Evolutionary conservation across 2,329 filamentous ascomycete genomes (phyloP).

Genomic region (Xylariaceae sp.): DNA sequence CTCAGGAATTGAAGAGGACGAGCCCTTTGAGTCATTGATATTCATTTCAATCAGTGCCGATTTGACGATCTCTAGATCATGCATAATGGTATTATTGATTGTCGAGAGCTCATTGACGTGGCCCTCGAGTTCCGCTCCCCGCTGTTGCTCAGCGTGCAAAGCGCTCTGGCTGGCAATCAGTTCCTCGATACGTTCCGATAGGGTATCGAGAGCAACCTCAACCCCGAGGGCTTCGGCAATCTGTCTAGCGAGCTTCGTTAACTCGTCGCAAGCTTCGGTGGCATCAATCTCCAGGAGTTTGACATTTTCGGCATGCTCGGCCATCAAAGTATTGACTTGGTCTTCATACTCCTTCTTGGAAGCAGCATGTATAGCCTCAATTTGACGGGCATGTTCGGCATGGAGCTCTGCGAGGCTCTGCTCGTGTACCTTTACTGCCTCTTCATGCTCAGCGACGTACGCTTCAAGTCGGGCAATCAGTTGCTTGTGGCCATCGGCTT

Average conservation of each 20-base stretch:
- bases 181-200: conserved; percentile 56
- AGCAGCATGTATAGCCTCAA: conserved; percentile 43
- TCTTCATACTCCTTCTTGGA: conserved; percentile 52
- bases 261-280: conserved; percentile 58
- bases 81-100: conserved; percentile 55
- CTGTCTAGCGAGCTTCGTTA: conserved; percentile 58
- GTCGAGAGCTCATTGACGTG: conserved; percentile 50
- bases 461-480: conserved; percentile 50
- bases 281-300: conserved; percentile 57
- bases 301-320: conserved; percentile 53
- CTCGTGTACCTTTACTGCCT: conserved; percentile 50
- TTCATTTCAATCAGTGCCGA: conserved; percentile 49
- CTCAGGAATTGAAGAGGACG: conserved; percentile 45
- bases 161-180: conserved; percentile 55
- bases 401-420: conserved; percentile 46
- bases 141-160: conserved; percentile 53
- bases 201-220: conserved; percentile 61
- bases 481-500: conserved; percentile 41
- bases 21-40: conserved; percentile 38
- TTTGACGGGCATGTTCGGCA: conserved; percentile 44
- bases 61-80: conserved; percentile 58
- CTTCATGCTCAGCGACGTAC: conserved; percentile 55
- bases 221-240: conserved; percentile 56
- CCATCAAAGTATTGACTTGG: conserved; percentile 52
- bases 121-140: conserved; percentile 50